Base-by-base conservation (phyloP, 2,329 filamentous ascomycete species). In the Podosphaera fusca region DNA sequence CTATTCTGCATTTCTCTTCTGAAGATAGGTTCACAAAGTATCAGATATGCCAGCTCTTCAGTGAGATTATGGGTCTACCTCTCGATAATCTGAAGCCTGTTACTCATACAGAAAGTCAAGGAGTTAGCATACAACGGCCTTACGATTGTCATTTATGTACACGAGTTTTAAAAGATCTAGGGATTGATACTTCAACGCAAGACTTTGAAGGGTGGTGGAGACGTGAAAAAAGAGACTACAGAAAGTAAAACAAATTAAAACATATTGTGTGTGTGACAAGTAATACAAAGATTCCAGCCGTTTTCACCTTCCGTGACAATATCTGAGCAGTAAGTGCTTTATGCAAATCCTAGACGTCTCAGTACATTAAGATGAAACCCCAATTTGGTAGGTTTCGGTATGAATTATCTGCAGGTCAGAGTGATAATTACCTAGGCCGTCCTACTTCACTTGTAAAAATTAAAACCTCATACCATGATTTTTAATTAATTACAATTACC, bases 61-160 rank as follows among this genome's bases (percentile, higher is more conserved):
- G 80, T 3, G 80, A 87, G 59, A 86, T 94, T 58, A 81, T 94
- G 75, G 86, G 83, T 0, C 67, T 94, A 57, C 76, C 84, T 9
- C 73, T 83, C 29, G 77, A 80, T 52, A 76, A 77, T 6, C 82
- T 95, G 68, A 74, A 78, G 64, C 72, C 83, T 8, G 83, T 87
- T 64, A 77, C 80, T 31, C 75, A 85, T 64, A 84, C 84, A 42
- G 84, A 85, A 67, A 82, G 86, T 61, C 80, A 82, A 4, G 81
- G 79, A 60, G 79, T 82, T 50, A 74, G 75, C 30, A 85, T 88
- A 0, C 79, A 88, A 70, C 76, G 88, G 61, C 88, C 89, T 10
- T 95, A 86, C 66, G 87, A 95, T 70, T 90, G 85, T 63, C 87
- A 95, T 69, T 72, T 95, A 51, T 88, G 85, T 64, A 95, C 85